Conservation (phyloP, 257 asterid species). For the Przewalskia tangutica region DNA sequence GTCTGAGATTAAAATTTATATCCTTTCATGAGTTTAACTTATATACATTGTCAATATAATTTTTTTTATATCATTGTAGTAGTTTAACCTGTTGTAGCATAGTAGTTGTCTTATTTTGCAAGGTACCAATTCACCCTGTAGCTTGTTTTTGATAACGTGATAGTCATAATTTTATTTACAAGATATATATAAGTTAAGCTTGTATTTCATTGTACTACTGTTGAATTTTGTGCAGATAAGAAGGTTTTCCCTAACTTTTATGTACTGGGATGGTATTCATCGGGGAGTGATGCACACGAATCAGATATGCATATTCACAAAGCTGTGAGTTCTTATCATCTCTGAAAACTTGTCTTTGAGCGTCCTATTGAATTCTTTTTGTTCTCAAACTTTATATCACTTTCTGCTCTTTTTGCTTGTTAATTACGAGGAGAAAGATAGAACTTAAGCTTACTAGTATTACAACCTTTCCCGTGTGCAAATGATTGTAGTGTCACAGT, state of each 20-base stretch:
- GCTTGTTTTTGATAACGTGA: not conserved
- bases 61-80: too few species aligned
- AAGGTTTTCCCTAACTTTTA: slow-evolving; percentile 90
- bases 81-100: not conserved
- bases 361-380: not conserved
- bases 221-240: slow-evolving; percentile 51
- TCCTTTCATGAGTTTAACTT: not conserved
- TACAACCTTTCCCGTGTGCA: not conserved
- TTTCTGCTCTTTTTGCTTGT: not conserved
- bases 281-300: slow-evolving; percentile 88
- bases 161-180: too few species aligned
- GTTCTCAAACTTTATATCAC: not conserved
- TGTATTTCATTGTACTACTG: not conserved
- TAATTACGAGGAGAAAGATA: not conserved
- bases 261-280: slow-evolving; percentile 92
- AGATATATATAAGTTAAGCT: not conserved
- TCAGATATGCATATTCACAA: slow-evolving; percentile 86
- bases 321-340: slow-evolving; percentile 55
- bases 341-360: not conserved
- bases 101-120: not conserved
- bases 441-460: not conserved
- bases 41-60: not conserved
- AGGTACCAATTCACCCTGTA: not conserved
- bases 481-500: not conserved
- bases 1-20: not conserved